Evolutionary conservation across 2,329 filamentous ascomycete genomes (phyloP), one percentile per base, ranked within the genome.

Genomic region (Aspergillus oerlinghausenensis): DNA sequence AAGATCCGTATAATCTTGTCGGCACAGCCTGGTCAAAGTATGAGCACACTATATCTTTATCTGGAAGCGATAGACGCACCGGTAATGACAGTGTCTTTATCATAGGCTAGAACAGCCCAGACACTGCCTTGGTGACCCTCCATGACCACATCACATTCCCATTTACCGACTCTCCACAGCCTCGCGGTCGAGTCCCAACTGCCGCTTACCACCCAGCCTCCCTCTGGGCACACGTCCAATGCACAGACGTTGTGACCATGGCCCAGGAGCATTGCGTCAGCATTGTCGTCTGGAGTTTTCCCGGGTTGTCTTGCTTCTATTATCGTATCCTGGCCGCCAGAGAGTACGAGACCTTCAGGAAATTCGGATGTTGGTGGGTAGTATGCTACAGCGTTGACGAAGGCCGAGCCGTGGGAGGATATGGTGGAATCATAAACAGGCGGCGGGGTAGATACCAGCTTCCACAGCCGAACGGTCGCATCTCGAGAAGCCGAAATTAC

Each of bases 171-270:
- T 60, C 82, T 83, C 94, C 94, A 99, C 52, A 97, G 78, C 54
- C 91, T 87, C 28, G 91, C 92, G 62, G 92, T 88, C 29, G 85
- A 85, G 73, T 99, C 94, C 94, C 94, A 99, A 66, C 92, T 90
- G 32, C 93, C 94, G 63, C 93, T 97, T 49, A 97, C 87, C 43
- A 97, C 81, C 71, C 86, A 90, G 49, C 78, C 83, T 1, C 87
- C 88, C 57, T 86, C 83, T 1, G 88, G 83, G 51, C 87, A 88
- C 17, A 90, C 87, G 67, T 96, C 90, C 48, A 99, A 77, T 8
- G 92, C 83, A 72, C 93, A 97, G 49, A 99, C 86, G 67, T 97
- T 97, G 71, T 89, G 84, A 21, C 84, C 82, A 71, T 99, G 94
- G 11, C 94, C 93, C 51, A 96, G 79, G 9, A 99, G 82, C 60